A percentile compares a stretch with the other conserved stretches of the same genome.
Evolutionary conservation across 1,139 yeast species (phyloP).

Genomic region (Nakaseomyces bracarensis): DNA sequence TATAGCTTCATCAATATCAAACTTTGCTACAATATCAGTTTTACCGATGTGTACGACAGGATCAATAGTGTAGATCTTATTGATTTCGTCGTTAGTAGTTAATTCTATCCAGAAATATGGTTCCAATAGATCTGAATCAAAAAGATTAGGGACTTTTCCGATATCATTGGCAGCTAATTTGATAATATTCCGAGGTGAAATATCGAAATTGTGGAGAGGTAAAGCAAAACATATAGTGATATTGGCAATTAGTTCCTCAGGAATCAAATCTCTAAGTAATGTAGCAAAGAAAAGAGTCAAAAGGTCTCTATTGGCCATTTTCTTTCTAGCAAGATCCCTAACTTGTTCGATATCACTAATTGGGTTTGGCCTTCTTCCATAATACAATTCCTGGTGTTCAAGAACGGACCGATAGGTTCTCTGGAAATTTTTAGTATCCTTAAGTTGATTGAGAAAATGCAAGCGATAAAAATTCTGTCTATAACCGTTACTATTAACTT

Average conservation of each 20-base stretch:
- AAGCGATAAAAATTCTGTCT: constrained; percentile 21
- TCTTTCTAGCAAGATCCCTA: constrained; percentile 19
- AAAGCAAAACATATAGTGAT: constrained; percentile 21
- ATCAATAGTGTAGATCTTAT: constrained; percentile 18
- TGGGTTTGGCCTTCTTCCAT: constrained; percentile 18
- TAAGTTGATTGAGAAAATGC: constrained; percentile 11
- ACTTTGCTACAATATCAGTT: constrained; percentile 15
- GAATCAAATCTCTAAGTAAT: constrained; percentile 16
- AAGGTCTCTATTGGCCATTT: constrained; percentile 21
- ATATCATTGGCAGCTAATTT: constrained; percentile 8
- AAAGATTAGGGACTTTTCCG: constrained; percentile 19
- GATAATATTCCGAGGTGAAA: constrained; percentile 8
- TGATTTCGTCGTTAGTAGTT: constrained; percentile 6
- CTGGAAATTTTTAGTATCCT: not conserved
- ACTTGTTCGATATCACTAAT: constrained; percentile 11
- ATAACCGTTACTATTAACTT: constrained; percentile 25
- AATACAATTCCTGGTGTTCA: constrained; percentile 13
- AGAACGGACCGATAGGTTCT: constrained; percentile 8
- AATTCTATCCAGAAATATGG: constrained; percentile 27
- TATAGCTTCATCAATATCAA: constrained; percentile 11
- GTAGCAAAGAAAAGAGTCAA: constrained; percentile 19
- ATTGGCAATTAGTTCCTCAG: constrained; percentile 6
- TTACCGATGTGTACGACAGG: constrained; percentile 20
- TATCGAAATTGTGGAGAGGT: constrained; percentile 18
- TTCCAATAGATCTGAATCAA: constrained; percentile 22